Evolutionary conservation across 148 eudicot genomes (phyloP).

Genomic region (Rhododendron griersonianum): DNA sequence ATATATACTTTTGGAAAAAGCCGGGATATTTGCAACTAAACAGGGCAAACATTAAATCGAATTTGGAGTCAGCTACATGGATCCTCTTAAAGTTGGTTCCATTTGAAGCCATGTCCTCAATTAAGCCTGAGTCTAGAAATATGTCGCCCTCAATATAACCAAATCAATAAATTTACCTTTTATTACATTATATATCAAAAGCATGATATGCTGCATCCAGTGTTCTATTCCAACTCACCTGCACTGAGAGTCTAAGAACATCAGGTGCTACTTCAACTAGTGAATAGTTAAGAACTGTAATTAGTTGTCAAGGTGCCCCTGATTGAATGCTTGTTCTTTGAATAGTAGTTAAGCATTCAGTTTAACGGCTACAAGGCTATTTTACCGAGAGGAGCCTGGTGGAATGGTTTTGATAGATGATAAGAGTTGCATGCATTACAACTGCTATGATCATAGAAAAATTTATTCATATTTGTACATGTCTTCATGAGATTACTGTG

Average conservation of each 20-base stretch:
- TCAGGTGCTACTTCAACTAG: background rate
- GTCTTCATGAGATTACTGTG: background rate
- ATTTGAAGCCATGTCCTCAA: background rate
- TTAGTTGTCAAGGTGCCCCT: background rate
- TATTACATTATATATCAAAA: background rate
- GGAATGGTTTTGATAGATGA: background rate
- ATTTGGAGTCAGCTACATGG: background rate
- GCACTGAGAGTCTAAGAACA: background rate
- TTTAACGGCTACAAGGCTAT: background rate
- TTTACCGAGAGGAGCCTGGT: background rate
- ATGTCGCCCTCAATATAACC: background rate
- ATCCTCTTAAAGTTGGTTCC: background rate
- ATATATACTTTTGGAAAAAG: background rate
- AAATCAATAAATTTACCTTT: background rate
- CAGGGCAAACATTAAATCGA: background rate
- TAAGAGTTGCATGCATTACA: background rate
- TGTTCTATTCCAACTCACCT: background rate
- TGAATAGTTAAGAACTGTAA: background rate
- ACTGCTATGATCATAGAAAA: background rate
- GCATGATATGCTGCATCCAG: conserved; percentile 1
- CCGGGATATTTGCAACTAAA: background rate
- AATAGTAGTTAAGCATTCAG: background rate
- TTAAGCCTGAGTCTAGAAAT: background rate
- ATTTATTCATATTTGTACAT: background rate
- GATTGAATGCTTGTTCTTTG: background rate